phyloP scores from a whole-genome alignment of 192 early-diverging fungal genomes.

The Chytriomyces sp. region DNA sequence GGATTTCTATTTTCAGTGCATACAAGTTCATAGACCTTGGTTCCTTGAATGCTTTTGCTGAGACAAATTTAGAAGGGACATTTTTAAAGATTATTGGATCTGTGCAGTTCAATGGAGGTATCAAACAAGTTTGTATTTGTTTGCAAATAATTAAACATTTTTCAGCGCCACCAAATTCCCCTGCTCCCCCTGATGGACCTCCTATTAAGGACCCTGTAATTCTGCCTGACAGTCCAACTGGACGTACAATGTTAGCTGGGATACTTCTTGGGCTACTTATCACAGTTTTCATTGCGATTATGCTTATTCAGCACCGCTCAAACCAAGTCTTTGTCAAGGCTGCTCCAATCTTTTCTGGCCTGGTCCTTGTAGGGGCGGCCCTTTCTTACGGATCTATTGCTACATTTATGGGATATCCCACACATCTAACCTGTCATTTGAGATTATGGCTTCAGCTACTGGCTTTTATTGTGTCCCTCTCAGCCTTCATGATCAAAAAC shows the following conservation, averaged over 20 bases:
- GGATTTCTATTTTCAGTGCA: neutral
- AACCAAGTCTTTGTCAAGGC: conserved; percentile 4
- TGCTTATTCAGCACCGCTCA: neutral
- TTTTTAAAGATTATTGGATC: neutral
- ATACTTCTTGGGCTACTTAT: neutral
- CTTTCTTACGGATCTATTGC: neutral
- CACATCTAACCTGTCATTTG: neutral
- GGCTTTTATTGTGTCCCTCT: neutral
- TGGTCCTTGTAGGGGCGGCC: neutral
- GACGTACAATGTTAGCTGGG: neutral
- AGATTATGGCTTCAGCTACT: neutral
- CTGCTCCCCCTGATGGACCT: conserved; percentile 7
- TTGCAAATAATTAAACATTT: no score
- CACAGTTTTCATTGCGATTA: neutral
- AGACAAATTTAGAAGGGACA: neutral
- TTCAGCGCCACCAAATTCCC: no score
- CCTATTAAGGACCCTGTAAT: neutral
- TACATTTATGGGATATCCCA: neutral
- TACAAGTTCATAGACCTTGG: conserved; percentile 6
- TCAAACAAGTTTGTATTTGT: neutral
- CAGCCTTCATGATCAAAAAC: conserved; percentile 9
- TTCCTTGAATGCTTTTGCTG: neutral
- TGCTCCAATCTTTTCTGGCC: conserved; percentile 11
- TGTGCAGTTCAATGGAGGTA: conserved; percentile 13
- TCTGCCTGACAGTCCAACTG: neutral